Evolutionary conservation across 2,329 filamentous ascomycete species (phyloP).

Genomic region (Nakataea oryzae): DNA sequence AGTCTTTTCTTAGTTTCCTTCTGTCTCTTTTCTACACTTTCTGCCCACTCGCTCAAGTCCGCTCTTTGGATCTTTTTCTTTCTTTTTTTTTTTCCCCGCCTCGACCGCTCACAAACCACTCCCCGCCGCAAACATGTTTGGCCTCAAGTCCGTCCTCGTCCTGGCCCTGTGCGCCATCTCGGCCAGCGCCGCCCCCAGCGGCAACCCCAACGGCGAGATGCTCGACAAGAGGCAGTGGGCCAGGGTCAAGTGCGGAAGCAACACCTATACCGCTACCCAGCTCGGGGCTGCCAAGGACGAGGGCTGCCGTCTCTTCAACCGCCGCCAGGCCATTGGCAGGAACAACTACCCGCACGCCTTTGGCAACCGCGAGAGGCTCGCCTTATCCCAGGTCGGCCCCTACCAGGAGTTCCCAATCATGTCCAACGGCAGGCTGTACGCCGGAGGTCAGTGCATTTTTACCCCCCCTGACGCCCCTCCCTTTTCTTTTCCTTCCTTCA

Average conservation of each 20-base stretch:
- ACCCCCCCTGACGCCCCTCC: no score
- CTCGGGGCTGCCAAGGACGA: constrained; percentile 10
- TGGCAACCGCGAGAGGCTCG: constrained; percentile 11
- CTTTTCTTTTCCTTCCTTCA: no score
- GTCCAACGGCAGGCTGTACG: constrained; percentile 21
- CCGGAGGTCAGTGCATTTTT: constrained; percentile 19
- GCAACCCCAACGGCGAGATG: no score
- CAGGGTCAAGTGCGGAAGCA: neutral
- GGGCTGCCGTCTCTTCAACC: constrained; percentile 9
- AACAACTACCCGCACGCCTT: constrained; percentile 11
- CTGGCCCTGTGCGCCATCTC: constrained; percentile 4
- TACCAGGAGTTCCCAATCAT: constrained; percentile 25
- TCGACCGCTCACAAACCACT: neutral
- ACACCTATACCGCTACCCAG: constrained; percentile 7
- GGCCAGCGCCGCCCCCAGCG: neutral
- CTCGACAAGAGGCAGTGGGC: neutral
- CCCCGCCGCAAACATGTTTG: constrained; percentile 6
- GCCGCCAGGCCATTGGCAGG: constrained; percentile 8
- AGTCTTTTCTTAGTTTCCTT: no score
- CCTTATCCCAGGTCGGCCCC: constrained; percentile 7
- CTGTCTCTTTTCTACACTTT: no score
- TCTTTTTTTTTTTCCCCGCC: neutral
- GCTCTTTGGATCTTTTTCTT: no score
- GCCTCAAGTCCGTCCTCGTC: constrained; percentile 4
- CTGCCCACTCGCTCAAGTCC: no score